Percentiles rank a stretch among this genome's conserved stretches.
Conservation (phyloP, 768 basidiomycete genomes). For the Epithele typhae region DNA sequence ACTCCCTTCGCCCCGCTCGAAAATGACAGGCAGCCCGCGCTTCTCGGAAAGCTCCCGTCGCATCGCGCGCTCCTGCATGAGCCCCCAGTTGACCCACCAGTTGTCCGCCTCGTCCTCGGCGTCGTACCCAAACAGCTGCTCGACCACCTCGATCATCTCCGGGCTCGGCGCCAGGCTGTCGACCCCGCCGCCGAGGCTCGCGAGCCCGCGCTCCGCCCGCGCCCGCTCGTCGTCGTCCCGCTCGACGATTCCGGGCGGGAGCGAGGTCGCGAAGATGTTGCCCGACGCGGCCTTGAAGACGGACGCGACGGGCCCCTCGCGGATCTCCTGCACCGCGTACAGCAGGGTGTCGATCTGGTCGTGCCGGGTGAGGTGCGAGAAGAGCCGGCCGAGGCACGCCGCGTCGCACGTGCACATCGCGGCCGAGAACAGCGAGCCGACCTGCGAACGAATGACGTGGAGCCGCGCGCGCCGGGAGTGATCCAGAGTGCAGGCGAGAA, state of each 20-base stretch:
- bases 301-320: constrained; percentile 19
- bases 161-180: constrained; percentile 2
- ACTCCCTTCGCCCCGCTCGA: no score
- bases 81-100: constrained; percentile 28
- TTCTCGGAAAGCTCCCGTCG: no score
- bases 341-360: constrained; percentile 26
- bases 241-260: constrained; percentile 21
- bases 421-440: constrained; percentile 10
- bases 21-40: no score
- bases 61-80: constrained; percentile 23
- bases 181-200: neutral
- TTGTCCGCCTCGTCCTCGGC: constrained; percentile 26
- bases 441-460: neutral
- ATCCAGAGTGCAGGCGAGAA: neutral
- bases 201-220: neutral
- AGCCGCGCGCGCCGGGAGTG: neutral
- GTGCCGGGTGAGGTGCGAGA: constrained; percentile 22
- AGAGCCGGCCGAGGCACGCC: constrained; percentile 30
- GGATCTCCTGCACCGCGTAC: constrained; percentile 21
- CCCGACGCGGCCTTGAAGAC: constrained; percentile 16
- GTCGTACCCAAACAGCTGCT: constrained; percentile 23
- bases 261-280: constrained; percentile 17
- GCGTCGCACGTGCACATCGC: constrained; percentile 29
- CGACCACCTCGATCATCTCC: constrained; percentile 9
- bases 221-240: neutral